Evolutionary conservation across 2,329 filamentous ascomycete genomes (phyloP), one percentile per base, ranked within the genome.

Genomic region (Ceratocystis huliohia): DNA sequence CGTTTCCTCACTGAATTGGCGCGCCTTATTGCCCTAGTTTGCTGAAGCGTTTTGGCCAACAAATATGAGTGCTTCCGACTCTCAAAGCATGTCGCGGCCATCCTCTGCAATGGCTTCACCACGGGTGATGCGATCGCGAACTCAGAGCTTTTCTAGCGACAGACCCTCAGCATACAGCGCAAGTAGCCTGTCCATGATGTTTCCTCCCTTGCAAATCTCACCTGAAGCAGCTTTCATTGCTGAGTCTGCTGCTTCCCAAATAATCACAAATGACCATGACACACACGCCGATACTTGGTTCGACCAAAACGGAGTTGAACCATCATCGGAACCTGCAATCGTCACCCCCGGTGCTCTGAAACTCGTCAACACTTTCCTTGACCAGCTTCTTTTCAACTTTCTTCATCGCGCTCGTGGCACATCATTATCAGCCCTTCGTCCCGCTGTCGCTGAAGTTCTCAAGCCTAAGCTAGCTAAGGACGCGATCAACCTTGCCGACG

Each of bases 381-480:
- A 99, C 74, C 90, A 96, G 73, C 80, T 97, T 3, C 82, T 99
- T 5, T 96, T 92, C 79, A 93, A 90, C 72, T 88, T 97, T 69
- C 83, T 99, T n/a, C 84, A 86, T 30, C 79, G 84, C 13, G 87
- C 93, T 20, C 86, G 87, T 71, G 91, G 91, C 2, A 95, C 91
- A 0, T 84, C 86, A 2, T 80, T 97, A 7, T 77, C 83, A 6
- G 82, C 86, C 2, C 82, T 97, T 68, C 85, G 91, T 68, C 88
- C 90, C 2, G 92, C 93, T 41, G 87, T 97, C 41, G 82, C 84
- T 59, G 91, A 96, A 65, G 88, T 96, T 5, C 80, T 99, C 67
- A 96, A 95, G 76, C 88, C 89, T 17, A 90, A 92, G 70, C 82
- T 99, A 41, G 94, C 92, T 69, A 88, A 85, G 71, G 89, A 94